Conservation (phyloP, 306 rosid genomes). For the Castanea sativa region DNA sequence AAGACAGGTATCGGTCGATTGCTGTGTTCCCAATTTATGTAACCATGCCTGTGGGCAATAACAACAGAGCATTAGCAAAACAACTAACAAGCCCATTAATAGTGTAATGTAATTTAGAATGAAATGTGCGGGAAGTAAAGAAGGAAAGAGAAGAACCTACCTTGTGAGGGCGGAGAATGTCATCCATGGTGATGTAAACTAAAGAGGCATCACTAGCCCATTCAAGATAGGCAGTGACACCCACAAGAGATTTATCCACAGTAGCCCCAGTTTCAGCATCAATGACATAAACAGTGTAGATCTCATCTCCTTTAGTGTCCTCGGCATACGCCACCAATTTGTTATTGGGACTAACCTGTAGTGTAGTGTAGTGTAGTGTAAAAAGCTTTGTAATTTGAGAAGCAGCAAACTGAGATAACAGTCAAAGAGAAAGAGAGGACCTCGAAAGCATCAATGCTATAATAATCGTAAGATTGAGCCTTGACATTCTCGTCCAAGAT, state of each 20-base stretch:
- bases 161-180: slow-evolving; percentile 88
- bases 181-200: slow-evolving; percentile 83
- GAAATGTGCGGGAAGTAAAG: too few relatives aligned
- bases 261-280: slow-evolving; percentile 67
- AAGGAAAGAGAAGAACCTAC: slow-evolving; percentile 32
- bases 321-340: slow-evolving; percentile 85
- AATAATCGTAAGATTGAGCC: slow-evolving; percentile 65
- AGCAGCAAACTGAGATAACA: too few relatives aligned
- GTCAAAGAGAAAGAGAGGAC: too few relatives aligned
- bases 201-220: slow-evolving; percentile 78
- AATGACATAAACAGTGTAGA: slow-evolving; percentile 69
- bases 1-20: slow-evolving; percentile 70
- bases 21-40: slow-evolving; percentile 75
- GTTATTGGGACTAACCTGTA: slow-evolving; percentile 65
- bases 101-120: too few relatives aligned
- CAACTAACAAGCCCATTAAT: neutral
- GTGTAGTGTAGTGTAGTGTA: too few relatives aligned
- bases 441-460: slow-evolving; percentile 55
- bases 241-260: slow-evolving; percentile 57
- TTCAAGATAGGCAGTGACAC: slow-evolving; percentile 52
- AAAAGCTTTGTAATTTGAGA: too few relatives aligned
- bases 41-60: slow-evolving; percentile 70
- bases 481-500: slow-evolving; percentile 80
- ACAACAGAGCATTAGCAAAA: slow-evolving; percentile 6
- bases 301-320: slow-evolving; percentile 93